These are phyloP conservation scores for Fusarium beomiforme DNA, from an alignment of 2,329 filamentous ascomycete genomes.

Conservation along the genomic window DNA sequence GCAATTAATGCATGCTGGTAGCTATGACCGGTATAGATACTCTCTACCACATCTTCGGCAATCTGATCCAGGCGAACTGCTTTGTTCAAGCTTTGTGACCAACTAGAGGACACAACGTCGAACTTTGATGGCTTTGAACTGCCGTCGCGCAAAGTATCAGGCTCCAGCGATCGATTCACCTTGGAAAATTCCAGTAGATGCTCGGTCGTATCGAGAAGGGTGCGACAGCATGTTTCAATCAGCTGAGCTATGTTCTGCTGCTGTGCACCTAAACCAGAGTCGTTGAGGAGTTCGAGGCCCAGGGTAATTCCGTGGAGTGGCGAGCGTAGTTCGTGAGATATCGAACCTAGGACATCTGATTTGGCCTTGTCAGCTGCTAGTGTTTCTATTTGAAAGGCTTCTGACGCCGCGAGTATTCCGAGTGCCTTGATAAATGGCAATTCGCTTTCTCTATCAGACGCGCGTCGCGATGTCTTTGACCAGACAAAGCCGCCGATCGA, in stretches of 20 bases:
- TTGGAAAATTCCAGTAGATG: neutral
- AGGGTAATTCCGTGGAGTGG: neutral
- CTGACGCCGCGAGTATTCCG: neutral
- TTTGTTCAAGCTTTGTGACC: neutral
- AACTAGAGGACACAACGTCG: too few relatives aligned
- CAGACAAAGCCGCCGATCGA: neutral
- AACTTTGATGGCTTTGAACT: fast-evolving
- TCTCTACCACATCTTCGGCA: neutral
- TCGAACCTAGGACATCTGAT: neutral
- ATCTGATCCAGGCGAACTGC: neutral
- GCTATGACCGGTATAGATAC: neutral
- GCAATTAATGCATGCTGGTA: neutral
- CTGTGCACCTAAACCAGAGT: neutral
- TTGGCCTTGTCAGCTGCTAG: neutral
- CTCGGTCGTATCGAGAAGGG: neutral
- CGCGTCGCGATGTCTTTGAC: neutral
- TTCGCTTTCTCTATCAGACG: neutral
- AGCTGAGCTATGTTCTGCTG: neutral
- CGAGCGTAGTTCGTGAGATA: slow-evolving; percentile 3
- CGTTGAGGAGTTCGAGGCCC: neutral
- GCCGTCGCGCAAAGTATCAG: fast-evolving
- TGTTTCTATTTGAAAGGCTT: neutral
- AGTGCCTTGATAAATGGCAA: neutral
- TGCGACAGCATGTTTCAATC: slow-evolving; percentile 1
- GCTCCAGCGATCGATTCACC: neutral